A percentile compares a stretch with the other conserved stretches of the same genome.
Conservation (phyloP, 805 yeast species). For the Suhomyces sp. region DNA sequence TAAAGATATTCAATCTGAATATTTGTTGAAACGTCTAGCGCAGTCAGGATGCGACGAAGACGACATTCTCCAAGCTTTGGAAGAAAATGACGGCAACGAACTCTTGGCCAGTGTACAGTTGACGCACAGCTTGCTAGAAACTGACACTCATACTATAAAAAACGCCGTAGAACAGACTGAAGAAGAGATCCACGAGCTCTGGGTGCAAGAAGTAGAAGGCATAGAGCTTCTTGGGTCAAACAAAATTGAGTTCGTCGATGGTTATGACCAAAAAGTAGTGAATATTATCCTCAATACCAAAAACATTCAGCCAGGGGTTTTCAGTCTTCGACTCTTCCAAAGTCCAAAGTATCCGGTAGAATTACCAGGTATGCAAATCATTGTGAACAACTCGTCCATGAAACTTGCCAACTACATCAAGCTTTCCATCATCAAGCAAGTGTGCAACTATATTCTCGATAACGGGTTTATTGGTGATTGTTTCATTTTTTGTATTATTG, state of each 20-base stretch:
- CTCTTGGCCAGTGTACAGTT: conserved; percentile 48
- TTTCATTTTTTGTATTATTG: conserved; percentile 63
- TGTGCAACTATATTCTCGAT: conserved; percentile 43
- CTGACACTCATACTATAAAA: not conserved
- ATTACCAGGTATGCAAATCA: conserved; percentile 64
- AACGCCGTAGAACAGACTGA: not conserved
- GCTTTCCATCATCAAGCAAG: conserved; percentile 48
- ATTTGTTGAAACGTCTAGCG: conserved; percentile 53
- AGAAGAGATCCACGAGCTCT: conserved; percentile 39
- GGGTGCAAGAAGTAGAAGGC: conserved; percentile 78
- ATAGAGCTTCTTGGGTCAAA: conserved; percentile 59
- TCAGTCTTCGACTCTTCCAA: conserved; percentile 25
- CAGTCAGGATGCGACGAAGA: conserved; percentile 71
- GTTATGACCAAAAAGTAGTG: conserved; percentile 28
- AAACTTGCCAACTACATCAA: conserved; percentile 71
- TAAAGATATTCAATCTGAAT: conserved; percentile 52
- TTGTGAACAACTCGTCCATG: conserved; percentile 40
- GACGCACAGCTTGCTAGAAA: conserved; percentile 35
- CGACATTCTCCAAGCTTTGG: conserved; percentile 53
- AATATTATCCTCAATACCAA: conserved; percentile 27
- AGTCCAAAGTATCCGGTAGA: conserved; percentile 55
- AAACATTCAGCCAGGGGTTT: conserved; percentile 15
- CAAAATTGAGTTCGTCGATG: conserved; percentile 23
- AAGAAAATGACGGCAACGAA: conserved; percentile 43
- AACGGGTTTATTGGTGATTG: conserved; percentile 62